Conservation (phyloP, 1,284 basidiomycete genomes). For the Termitomyces sp. region DNA sequence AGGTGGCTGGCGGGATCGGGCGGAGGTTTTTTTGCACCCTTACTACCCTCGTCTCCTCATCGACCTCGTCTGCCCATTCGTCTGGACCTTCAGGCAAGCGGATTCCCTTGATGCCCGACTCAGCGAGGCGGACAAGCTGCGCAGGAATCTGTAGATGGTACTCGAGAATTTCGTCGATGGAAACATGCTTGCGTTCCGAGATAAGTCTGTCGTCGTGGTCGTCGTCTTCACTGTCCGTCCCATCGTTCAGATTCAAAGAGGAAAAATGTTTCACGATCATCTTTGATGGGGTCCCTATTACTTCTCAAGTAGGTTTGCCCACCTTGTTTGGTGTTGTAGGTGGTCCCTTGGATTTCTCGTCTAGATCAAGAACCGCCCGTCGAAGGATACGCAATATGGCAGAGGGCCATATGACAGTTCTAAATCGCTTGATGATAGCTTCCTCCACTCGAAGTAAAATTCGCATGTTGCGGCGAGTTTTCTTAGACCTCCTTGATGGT, state of each 20-base stretch:
- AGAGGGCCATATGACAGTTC: conserved; percentile 71
- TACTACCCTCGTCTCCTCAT: conserved; percentile 34
- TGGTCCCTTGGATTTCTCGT: conserved; percentile 17
- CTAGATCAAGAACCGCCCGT: conserved; percentile 48
- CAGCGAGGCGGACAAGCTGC: conserved; percentile 57
- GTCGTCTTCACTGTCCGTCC: conserved; percentile 24
- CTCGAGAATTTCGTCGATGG: conserved; percentile 64
- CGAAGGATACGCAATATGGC: conserved; percentile 63
- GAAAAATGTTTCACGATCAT: conserved; percentile 56
- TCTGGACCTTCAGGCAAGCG: conserved; percentile 50
- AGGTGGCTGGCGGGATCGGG: conserved; percentile 47
- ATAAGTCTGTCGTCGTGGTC: conserved; percentile 31
- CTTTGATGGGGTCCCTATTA: conserved; percentile 48
- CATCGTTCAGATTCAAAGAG: conserved; percentile 30
- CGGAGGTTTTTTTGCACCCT: conserved; percentile 35
- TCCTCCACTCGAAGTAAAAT: conserved; percentile 85
- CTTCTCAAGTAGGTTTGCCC: conserved; percentile 18
- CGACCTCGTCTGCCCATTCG: conserved; percentile 45
- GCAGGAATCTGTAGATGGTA: conserved; percentile 71
- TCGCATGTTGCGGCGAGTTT: conserved; percentile 76
- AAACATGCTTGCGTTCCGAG: conserved; percentile 46
- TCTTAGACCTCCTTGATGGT: conserved; percentile 68
- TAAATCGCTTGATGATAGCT: conserved; percentile 71
- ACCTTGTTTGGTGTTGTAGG: conserved; percentile 39
- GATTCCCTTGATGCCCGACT: conserved; percentile 58